These are phyloP conservation scores for Fraxinus dipetala DNA, from an alignment of 305 asterid species.

Conservation along the genomic window DNA sequence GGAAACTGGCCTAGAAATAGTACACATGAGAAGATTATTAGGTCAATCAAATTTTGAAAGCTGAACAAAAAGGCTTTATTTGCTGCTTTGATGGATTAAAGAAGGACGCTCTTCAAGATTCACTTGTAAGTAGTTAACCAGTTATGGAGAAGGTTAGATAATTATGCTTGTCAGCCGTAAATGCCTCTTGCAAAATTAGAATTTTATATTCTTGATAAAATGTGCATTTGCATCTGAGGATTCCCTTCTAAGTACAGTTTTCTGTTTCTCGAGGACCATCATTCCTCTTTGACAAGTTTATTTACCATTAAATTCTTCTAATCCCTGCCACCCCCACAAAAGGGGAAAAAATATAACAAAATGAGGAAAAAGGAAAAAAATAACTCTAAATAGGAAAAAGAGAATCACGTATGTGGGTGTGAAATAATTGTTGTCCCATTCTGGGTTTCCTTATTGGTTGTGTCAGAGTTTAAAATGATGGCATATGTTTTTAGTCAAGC, in stretches of 20 bases:
- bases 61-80: neutral
- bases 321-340: neutral
- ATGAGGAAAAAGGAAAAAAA: neutral
- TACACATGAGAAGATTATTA: neutral
- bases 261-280: neutral
- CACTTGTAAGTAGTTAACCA: neutral
- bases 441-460: neutral
- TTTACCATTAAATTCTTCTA: neutral
- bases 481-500: conserved; percentile 9
- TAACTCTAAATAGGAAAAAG: neutral
- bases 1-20: neutral
- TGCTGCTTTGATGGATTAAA: conserved; percentile 17
- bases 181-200: neutral
- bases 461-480: conserved; percentile 16
- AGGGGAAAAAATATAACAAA: neutral
- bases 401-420: neutral
- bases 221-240: neutral
- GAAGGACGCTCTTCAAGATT: neutral
- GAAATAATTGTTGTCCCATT: neutral
- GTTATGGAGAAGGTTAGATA: neutral
- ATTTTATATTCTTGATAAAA: neutral
- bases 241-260: neutral
- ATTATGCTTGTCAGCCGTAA: neutral
- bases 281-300: neutral
- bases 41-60: neutral